phyloP scores from a whole-genome alignment of 345 rosid genomes.

The Eucalyptus melliodora region DNA sequence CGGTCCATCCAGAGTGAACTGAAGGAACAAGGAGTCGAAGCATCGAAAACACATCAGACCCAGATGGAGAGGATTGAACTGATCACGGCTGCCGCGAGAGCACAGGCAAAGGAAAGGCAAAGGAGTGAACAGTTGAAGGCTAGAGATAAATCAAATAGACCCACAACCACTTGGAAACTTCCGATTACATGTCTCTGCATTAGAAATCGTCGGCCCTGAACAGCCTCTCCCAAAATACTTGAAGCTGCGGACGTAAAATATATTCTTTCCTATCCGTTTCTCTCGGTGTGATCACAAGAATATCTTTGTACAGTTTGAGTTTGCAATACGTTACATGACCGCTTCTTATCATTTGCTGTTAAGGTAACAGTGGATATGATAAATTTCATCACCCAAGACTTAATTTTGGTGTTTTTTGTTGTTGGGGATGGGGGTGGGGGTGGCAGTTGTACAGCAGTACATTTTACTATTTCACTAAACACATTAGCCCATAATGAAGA shows the following conservation, averaged over 20 bases:
- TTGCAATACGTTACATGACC: neutral
- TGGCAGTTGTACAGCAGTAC: neutral
- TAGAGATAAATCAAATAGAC: slow-evolving; percentile 45
- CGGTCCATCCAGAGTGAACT: slow-evolving; percentile 14
- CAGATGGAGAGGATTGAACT: slow-evolving; percentile 25
- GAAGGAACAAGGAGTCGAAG: slow-evolving; percentile 19
- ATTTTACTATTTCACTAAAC: neutral
- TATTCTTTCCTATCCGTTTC: neutral
- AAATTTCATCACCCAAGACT: neutral
- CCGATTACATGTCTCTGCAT: slow-evolving; percentile 40
- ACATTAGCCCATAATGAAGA: neutral
- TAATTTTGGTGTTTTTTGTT: neutral
- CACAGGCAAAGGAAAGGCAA: slow-evolving; percentile 35
- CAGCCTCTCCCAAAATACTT: neutral
- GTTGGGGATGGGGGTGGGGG: too few relatives aligned
- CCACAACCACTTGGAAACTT: slow-evolving; percentile 35
- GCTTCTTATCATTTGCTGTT: neutral
- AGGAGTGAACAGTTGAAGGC: slow-evolving; percentile 39
- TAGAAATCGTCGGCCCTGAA: neutral
- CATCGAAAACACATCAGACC: slow-evolving; percentile 11
- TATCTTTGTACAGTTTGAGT: neutral
- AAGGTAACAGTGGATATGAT: neutral
- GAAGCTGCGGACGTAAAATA: neutral
- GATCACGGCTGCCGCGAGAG: slow-evolving; percentile 47
- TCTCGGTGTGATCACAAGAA: neutral